Evolutionary conservation across 768 basidiomycete genomes (phyloP).

Genomic region (Mycena sanguinolenta): DNA sequence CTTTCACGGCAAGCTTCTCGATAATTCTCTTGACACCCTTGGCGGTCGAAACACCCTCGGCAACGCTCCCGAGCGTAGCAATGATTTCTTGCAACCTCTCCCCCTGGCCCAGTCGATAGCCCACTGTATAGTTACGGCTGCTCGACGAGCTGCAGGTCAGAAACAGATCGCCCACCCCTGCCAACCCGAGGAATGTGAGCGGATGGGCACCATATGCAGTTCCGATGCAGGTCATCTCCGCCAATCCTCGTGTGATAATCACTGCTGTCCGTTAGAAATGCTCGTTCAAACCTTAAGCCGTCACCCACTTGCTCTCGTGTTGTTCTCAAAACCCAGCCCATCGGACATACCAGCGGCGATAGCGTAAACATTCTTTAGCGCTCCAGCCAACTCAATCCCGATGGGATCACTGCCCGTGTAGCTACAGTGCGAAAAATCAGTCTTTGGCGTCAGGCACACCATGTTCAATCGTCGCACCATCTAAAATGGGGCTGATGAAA

Average conservation of each 20-base stretch:
- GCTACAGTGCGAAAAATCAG: slow-evolving; percentile 53
- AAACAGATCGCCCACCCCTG: slow-evolving; percentile 91
- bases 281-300: slow-evolving; percentile 25
- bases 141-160: slow-evolving; percentile 90
- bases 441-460: slow-evolving; percentile 20
- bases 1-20: slow-evolving; percentile 77
- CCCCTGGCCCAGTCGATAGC: slow-evolving; percentile 87
- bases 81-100: slow-evolving; percentile 82
- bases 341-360: slow-evolving; percentile 90
- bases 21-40: slow-evolving; percentile 86
- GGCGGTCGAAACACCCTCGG: slow-evolving; percentile 88
- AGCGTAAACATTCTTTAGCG: slow-evolving; percentile 92
- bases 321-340: slow-evolving; percentile 88
- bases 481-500: slow-evolving; percentile 95
- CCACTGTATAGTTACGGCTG: slow-evolving; percentile 92
- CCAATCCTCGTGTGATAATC: slow-evolving; percentile 87
- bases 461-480: slow-evolving; percentile 64
- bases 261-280: slow-evolving; percentile 47
- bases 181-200: slow-evolving; percentile 86
- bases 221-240: slow-evolving; percentile 92
- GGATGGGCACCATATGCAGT: slow-evolving; percentile 91
- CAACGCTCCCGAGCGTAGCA: slow-evolving; percentile 86
- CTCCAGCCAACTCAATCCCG: slow-evolving; percentile 87
- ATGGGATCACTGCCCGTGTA: slow-evolving; percentile 89
- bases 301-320: slow-evolving; percentile 85